phyloP scores from a whole-genome alignment of 1,139 yeast genomes.

The Yamadazyma epiphylla region DNA sequence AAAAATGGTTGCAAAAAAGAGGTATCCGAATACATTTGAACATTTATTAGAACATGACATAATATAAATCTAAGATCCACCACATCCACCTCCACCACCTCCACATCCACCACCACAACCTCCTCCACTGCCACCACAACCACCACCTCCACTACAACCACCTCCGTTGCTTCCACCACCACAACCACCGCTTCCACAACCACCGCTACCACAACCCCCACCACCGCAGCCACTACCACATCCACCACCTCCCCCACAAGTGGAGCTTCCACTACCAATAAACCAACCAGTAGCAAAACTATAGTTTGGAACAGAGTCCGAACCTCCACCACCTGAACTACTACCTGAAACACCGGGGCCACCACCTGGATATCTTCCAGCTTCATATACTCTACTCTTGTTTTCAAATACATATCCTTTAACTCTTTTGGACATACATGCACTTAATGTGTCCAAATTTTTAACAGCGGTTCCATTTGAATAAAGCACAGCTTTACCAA shows the following conservation, averaged over 20 bases:
- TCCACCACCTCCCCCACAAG: neutral
- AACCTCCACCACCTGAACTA: too few species aligned
- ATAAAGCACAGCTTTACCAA: neutral
- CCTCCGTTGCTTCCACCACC: neutral
- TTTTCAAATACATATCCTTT: neutral
- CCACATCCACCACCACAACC: slow-evolving; percentile 1
- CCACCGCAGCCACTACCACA: neutral
- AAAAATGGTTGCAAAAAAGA: too few species aligned
- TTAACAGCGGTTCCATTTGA: neutral
- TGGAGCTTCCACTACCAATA: too few species aligned
- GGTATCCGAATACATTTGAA: neutral
- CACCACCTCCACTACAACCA: neutral
- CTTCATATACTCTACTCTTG: too few species aligned
- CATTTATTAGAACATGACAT: neutral
- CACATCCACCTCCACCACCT: slow-evolving; percentile 1
- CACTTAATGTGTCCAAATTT: neutral
- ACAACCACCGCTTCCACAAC: neutral
- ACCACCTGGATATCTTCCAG: too few species aligned
- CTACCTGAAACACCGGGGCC: too few species aligned
- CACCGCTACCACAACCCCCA: neutral
- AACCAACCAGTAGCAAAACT: too few species aligned
- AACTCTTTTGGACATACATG: neutral
- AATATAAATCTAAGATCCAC: neutral
- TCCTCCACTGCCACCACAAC: neutral
- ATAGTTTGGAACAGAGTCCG: too few species aligned